Evolutionary conservation across 306 rosid genomes (phyloP).

Genomic region (Castanopsis chinensis): DNA sequence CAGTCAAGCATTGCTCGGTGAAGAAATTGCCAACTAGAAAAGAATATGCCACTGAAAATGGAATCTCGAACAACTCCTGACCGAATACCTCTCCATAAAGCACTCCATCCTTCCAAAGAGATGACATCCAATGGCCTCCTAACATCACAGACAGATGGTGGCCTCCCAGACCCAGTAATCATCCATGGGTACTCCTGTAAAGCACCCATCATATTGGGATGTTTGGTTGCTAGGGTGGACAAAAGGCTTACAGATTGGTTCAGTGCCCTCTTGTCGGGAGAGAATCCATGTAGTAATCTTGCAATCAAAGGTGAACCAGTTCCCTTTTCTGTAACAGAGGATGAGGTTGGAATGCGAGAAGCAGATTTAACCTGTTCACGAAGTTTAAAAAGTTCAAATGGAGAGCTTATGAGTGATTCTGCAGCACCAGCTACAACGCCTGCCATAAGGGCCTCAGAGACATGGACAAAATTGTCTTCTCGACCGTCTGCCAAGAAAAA

Average conservation of each 20-base stretch:
- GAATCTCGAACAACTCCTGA: constrained; percentile 84
- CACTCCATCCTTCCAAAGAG: constrained; percentile 83
- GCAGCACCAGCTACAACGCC: constrained; percentile 72
- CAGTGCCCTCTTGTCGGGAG: constrained; percentile 67
- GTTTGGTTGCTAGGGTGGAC: constrained; percentile 70
- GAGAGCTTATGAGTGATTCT: constrained; percentile 73
- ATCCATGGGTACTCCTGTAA: constrained; percentile 87
- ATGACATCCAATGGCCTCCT: constrained; percentile 55
- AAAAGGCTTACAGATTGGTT: constrained; percentile 58
- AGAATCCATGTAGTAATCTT: constrained; percentile 56
- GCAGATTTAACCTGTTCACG: constrained; percentile 79
- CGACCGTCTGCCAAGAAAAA: constrained; percentile 68
- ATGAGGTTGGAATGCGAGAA: constrained; percentile 38
- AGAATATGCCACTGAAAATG: constrained; percentile 77
- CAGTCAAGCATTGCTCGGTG: constrained; percentile 82
- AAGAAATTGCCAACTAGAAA: constrained; percentile 83
- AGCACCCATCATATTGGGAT: constrained; percentile 53
- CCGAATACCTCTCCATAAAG: constrained; percentile 86
- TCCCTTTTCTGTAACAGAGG: constrained; percentile 47
- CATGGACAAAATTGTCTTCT: constrained; percentile 51
- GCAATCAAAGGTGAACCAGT: constrained; percentile 50
- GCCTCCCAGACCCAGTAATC: constrained; percentile 87
- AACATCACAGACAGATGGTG: constrained; percentile 67
- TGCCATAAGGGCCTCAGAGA: constrained; percentile 76
- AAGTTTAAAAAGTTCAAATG: constrained; percentile 81